A percentile compares a stretch with the other conserved stretches of the same genome.
These are phyloP conservation scores for Lodderomyces pseudojiufengensis DNA, from an alignment of 1,139 yeast species.

Conservation along the genomic window DNA sequence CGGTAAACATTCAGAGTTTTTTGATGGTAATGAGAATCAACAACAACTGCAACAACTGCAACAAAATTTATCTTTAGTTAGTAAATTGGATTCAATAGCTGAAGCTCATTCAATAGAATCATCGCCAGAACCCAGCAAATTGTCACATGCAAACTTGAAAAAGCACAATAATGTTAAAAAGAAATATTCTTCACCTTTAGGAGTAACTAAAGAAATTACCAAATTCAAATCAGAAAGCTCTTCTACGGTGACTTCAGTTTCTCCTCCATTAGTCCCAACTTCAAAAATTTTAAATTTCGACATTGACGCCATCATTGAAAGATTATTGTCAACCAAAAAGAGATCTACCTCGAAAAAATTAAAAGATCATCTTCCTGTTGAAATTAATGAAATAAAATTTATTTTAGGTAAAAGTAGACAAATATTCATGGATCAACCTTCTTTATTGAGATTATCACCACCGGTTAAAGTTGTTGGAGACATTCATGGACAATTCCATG, in stretches of 20 bases:
- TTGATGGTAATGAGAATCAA: background rate
- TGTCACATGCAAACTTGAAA: slow-evolving; percentile 13
- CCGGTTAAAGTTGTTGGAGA: slow-evolving; percentile 89
- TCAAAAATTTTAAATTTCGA: slow-evolving; percentile 31
- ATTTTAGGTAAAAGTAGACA: slow-evolving; percentile 67
- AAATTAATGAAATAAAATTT: slow-evolving; percentile 55
- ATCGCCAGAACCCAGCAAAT: slow-evolving; percentile 27
- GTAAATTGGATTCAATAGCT: slow-evolving; percentile 41
- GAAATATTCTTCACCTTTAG: background rate
- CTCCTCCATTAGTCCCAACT: slow-evolving; percentile 26
- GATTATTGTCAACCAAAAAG: slow-evolving; percentile 42
- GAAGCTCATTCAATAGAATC: slow-evolving; percentile 35
- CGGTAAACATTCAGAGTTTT: no score
- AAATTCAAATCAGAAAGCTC: slow-evolving; percentile 9
- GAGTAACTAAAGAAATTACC: slow-evolving; percentile 7
- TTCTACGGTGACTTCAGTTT: slow-evolving; percentile 21
- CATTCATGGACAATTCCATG: slow-evolving; percentile 81
- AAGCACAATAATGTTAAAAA: slow-evolving; percentile 7
- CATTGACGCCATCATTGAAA: slow-evolving; percentile 54
- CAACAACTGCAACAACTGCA: slow-evolving; percentile 1
- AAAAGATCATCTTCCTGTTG: slow-evolving; percentile 42
- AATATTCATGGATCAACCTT: slow-evolving; percentile 73
- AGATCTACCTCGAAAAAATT: slow-evolving; percentile 23
- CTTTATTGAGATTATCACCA: slow-evolving; percentile 69
- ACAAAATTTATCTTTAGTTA: slow-evolving; percentile 5